A percentile compares a stretch with the other conserved stretches of the same genome.
phyloP scores from a whole-genome alignment of 345 rosid genomes.

The Reutealis trisperma region DNA sequence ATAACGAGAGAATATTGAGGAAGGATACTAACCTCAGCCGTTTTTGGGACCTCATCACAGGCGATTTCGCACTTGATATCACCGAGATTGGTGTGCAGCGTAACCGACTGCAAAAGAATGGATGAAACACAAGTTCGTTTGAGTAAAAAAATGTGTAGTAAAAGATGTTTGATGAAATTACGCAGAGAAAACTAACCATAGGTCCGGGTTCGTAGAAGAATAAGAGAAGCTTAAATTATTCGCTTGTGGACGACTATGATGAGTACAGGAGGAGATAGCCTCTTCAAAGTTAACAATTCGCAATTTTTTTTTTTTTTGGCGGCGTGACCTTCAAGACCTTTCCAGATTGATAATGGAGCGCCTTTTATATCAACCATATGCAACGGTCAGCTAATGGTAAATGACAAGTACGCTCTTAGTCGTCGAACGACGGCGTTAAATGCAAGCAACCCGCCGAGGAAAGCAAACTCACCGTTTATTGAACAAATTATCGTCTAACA shows the following conservation, averaged over 20 bases:
- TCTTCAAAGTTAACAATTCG: too few relatives aligned
- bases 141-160: background rate
- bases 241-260: background rate
- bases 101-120: conserved; percentile 60
- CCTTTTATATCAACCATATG: too few relatives aligned
- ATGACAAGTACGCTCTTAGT: too few relatives aligned
- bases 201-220: background rate
- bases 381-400: background rate
- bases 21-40: conserved; percentile 66
- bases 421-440: too few relatives aligned
- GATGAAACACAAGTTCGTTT: background rate
- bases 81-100: conserved; percentile 96
- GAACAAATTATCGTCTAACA: too few relatives aligned
- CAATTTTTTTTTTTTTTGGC: background rate
- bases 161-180: conserved; percentile 8
- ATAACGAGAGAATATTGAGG: background rate
- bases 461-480: too few relatives aligned
- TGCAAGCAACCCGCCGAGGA: too few relatives aligned
- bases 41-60: conserved; percentile 92
- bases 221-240: background rate
- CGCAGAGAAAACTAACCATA: conserved; percentile 14
- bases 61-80: conserved; percentile 96
- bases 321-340: background rate
- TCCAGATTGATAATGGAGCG: background rate
- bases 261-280: background rate